Evolutionary conservation across 805 yeast species (phyloP).

Genomic region (Hanseniaspora meyeri): DNA sequence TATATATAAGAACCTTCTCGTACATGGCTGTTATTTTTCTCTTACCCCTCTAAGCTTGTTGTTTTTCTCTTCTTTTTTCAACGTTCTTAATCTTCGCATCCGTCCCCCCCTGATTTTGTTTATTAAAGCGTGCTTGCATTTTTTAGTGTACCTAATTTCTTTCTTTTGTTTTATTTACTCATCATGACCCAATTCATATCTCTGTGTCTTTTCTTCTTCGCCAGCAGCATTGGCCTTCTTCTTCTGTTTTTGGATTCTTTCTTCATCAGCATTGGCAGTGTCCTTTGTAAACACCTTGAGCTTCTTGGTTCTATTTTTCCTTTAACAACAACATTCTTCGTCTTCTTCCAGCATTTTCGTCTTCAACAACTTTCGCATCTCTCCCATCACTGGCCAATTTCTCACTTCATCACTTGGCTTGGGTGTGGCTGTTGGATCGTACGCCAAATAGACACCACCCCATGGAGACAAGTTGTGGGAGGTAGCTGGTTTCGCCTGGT

Average conservation of each 20-base stretch:
- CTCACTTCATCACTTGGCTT: too few species aligned
- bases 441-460: constrained; percentile 91
- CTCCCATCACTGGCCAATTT: constrained; percentile 31
- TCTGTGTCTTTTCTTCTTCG: constrained; percentile 70
- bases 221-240: constrained; percentile 35
- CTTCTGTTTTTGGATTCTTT: constrained; percentile 32
- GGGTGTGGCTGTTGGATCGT: constrained; percentile 62
- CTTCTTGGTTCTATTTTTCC: constrained; percentile 84
- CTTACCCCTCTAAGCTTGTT: constrained; percentile 55
- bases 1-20: not conserved
- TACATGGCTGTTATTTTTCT: constrained; percentile 31
- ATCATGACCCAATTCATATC: constrained; percentile 92
- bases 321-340: constrained; percentile 50
- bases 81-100: constrained; percentile 58
- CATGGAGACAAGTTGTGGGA: constrained; percentile 96
- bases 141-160: constrained; percentile 84
- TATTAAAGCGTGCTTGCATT: constrained; percentile 86
- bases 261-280: constrained; percentile 15
- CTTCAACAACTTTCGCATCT: constrained; percentile 35
- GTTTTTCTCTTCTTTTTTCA: constrained; percentile 58
- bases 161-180: constrained; percentile 93
- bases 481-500: constrained; percentile 92
- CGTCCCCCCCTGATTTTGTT: too few species aligned
- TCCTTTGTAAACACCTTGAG: constrained; percentile 60
- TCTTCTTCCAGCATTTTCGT: constrained; percentile 43